Evolutionary conservation across 176 grass and related monocot species (phyloP).

Genomic region (Oryza meridionalis): DNA sequence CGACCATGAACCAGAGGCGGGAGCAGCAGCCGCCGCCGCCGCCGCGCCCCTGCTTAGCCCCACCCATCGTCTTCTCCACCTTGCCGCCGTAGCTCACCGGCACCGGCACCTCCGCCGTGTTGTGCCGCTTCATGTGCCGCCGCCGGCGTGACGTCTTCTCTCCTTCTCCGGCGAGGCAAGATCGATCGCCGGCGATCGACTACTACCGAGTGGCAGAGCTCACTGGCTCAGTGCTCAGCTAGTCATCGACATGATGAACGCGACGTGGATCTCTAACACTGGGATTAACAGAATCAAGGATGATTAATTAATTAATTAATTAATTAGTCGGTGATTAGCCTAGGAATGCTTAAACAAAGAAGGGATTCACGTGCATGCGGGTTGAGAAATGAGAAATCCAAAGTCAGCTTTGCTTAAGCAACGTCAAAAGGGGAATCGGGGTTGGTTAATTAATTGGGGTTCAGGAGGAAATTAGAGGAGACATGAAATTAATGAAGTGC

Average conservation of each 20-base stretch:
- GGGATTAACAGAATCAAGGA: not conserved
- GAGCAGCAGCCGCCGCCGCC: constrained; percentile 25
- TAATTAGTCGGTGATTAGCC: not conserved
- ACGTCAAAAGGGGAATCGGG: not conserved
- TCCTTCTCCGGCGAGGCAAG: not conserved
- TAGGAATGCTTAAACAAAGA: not conserved
- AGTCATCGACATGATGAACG: not conserved
- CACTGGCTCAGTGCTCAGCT: not conserved
- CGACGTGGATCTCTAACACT: constrained; percentile 6
- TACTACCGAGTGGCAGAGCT: not conserved
- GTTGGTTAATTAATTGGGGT: no score
- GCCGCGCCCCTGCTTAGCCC: not conserved
- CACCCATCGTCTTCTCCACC: constrained; percentile 3
- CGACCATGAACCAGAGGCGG: constrained; percentile 46
- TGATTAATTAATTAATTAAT: not conserved
- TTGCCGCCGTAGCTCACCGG: constrained; percentile 23
- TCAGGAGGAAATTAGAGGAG: not conserved
- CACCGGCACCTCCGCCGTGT: constrained; percentile 29
- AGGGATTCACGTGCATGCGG: constrained; percentile 13
- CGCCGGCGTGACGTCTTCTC: no score
- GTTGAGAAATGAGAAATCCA: constrained; percentile 19
- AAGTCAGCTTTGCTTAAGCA: constrained; percentile 15
- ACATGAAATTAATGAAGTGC: not conserved
- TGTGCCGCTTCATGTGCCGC: constrained; percentile 45
- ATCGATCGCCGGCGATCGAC: not conserved